Conservation (phyloP, 1,284 basidiomycete genomes). For the Rhodotorula sp. region DNA sequence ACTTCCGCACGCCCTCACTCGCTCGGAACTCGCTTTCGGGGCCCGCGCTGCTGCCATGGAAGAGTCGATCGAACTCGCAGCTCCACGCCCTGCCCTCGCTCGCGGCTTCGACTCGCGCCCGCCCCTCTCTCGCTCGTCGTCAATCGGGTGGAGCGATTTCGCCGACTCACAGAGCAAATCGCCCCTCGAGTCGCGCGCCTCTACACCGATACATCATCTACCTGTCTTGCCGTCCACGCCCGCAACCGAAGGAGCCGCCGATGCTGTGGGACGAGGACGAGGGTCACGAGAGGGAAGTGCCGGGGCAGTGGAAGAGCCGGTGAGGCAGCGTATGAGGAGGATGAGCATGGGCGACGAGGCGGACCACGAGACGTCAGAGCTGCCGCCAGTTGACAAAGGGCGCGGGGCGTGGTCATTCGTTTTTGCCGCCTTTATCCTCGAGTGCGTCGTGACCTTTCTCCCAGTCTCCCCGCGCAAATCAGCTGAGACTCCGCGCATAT, state of each 20-base stretch:
- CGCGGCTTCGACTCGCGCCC: not conserved
- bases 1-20: not conserved
- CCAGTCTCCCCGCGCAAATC: not conserved
- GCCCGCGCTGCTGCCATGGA: not conserved
- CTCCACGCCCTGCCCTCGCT: not conserved
- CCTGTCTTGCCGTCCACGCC: not conserved
- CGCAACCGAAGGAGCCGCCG: not conserved
- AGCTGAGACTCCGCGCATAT: no score
- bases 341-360: constrained; percentile 13
- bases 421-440: constrained; percentile 39
- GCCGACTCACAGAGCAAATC: not conserved
- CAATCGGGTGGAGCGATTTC: not conserved
- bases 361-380: not conserved
- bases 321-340: constrained; percentile 5
- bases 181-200: no score
- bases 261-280: not conserved
- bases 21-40: no score
- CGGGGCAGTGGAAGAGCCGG: constrained; percentile 2
- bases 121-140: not conserved
- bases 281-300: not conserved
- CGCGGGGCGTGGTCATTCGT: constrained; percentile 48
- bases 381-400: constrained; percentile 35
- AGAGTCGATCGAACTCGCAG: constrained; percentile 6
- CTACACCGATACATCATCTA: no score
- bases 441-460: not conserved